Evolutionary conservation across 768 basidiomycete genomes (phyloP), one percentile per base, ranked within the genome.

Genomic region (Tephrocybe sp.): DNA sequence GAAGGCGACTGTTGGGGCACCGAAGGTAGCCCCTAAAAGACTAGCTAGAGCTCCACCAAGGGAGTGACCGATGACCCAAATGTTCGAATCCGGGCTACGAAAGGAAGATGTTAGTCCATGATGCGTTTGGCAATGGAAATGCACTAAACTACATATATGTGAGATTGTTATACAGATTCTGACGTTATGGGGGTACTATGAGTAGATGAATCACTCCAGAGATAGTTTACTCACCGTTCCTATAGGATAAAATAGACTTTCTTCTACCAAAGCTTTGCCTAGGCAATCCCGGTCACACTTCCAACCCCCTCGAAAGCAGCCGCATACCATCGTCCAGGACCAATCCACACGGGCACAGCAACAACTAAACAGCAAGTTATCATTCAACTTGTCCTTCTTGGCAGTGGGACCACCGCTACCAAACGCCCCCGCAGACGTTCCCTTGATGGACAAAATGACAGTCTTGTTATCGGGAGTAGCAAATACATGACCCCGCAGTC

Each of bases 141-240:
- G 14, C 16, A 58, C 70, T 61, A 48, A 43, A 76, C 74, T 96
- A 98, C 80, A 96, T 83, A 63, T 87, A 90, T 5, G 92, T 85
- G 50, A 98, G 62, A 72, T 98, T 97, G 75, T 94, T 93, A 72
- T 93, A 98, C 48, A 98, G 68, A 70, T 95, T 88, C 92, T 95
- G 66, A 34, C 31, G 32, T n/a, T 33, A 17, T 10, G 19, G 53
- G 14, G 46, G 23, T 39, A 7, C 30, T 16, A 39, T 43, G 19
- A n/a, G 17, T 31, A 9, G 44, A 55, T 41, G 19, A 14, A 56
- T 48, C 35, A 20, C 13, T 30, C 38, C 26, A 47, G 38, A 12
- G 8, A 11, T 36, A 45, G 19, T 13, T 7, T 4, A 73, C 89
- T 65, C 58, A 94, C 94, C 52, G 84, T 90, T 49, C 89, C 95